Percentiles rank a stretch among this genome's conserved stretches.
Conservation (phyloP, 495 filamentous ascomycete genomes). For the Pyrenula massariospora region DNA sequence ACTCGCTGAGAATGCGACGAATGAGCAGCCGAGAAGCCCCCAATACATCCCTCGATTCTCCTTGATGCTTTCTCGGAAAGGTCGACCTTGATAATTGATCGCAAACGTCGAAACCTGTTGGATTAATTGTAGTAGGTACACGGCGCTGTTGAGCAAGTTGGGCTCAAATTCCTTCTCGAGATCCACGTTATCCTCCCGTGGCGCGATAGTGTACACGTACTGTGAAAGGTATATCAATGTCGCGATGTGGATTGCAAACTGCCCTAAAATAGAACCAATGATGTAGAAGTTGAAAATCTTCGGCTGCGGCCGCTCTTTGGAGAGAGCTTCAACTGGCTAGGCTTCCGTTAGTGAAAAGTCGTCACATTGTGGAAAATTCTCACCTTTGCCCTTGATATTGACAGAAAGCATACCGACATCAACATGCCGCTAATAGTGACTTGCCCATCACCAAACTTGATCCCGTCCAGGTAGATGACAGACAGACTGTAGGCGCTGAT, state of each 20-base stretch:
- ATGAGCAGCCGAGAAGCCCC: slow-evolving; percentile 80
- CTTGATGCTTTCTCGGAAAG: slow-evolving; percentile 88
- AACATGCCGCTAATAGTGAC: slow-evolving; percentile 99
- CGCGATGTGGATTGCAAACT: slow-evolving; percentile 92
- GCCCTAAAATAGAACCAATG: slow-evolving; percentile 92
- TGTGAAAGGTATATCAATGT: slow-evolving; percentile 91
- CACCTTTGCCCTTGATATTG: slow-evolving; percentile 85
- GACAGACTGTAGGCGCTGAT: slow-evolving; percentile 96
- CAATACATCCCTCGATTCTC: slow-evolving; percentile 99
- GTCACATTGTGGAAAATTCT: slow-evolving; percentile 5
- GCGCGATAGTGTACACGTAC: slow-evolving; percentile 72
- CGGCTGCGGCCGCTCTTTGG: slow-evolving; percentile 93
- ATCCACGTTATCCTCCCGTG: slow-evolving; percentile 70
- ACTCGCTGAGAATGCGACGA: slow-evolving; percentile 86
- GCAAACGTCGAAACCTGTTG: slow-evolving; percentile 99
- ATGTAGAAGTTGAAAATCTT: slow-evolving; percentile 99
- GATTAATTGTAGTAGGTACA: slow-evolving; percentile 96
- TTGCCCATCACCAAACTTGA: slow-evolving; percentile 98
- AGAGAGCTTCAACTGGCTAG: slow-evolving; percentile 66
- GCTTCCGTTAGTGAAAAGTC: not conserved
- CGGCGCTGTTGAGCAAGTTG: slow-evolving; percentile 88
- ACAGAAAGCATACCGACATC: slow-evolving; percentile 99
- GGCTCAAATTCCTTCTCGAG: slow-evolving; percentile 92
- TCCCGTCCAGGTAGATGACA: slow-evolving; percentile 93
- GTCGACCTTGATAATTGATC: slow-evolving; percentile 98